These are phyloP conservation scores for Penicillium sp. DNA, from an alignment of 2,329 filamentous ascomycete species.

Conservation along the genomic window DNA sequence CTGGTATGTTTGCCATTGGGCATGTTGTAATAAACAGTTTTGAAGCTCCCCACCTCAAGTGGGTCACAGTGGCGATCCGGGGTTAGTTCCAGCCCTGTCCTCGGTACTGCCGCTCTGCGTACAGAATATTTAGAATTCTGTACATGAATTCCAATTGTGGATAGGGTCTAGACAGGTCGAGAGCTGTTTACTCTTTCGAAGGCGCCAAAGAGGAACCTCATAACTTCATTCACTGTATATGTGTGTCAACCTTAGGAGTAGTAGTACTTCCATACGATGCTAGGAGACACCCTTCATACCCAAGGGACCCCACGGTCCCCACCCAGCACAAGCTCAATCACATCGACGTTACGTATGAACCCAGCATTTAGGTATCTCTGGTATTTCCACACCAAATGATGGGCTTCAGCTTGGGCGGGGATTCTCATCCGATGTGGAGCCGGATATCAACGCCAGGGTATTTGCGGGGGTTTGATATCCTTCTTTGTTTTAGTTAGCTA, in stretches of 20 bases:
- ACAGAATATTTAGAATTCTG: too few species aligned
- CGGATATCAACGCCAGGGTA: neutral
- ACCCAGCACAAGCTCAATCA: too few species aligned
- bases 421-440: constrained; percentile 4
- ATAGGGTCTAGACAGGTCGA: too few species aligned
- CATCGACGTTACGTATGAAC: too few species aligned
- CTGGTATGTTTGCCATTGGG: constrained; percentile 2
- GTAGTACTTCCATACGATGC: too few species aligned
- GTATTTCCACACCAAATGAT: neutral
- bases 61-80: constrained; percentile 25
- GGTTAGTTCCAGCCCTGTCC: constrained; percentile 16
- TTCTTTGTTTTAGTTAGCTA: neutral
- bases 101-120: too few species aligned
- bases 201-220: neutral
- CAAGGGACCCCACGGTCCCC: too few species aligned
- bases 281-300: too few species aligned
- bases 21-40: neutral
- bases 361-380: neutral
- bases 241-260: too few species aligned
- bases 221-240: too few species aligned
- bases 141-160: too few species aligned
- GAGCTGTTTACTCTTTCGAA: neutral
- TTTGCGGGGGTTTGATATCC: neutral
- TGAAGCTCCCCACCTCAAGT: constrained; percentile 14
- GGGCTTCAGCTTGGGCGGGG: neutral